These are phyloP conservation scores for Calophaca sinica DNA, from an alignment of 306 rosid genomes.

Conservation along the genomic window DNA sequence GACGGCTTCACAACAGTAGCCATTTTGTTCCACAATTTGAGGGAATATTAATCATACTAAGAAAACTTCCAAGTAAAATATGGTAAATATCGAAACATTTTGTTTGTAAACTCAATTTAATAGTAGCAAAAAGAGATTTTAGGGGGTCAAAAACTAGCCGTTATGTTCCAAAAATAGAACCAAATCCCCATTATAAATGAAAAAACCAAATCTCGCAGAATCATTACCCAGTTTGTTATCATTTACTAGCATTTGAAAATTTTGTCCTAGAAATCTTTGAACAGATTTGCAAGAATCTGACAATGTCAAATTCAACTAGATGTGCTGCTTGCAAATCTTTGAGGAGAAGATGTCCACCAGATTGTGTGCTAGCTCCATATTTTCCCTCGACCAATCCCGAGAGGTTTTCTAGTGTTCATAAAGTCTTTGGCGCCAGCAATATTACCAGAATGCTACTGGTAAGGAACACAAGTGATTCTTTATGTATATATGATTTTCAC, in stretches of 20 bases:
- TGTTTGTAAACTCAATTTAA: not conserved
- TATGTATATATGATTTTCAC: not conserved
- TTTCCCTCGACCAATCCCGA: conserved; percentile 16
- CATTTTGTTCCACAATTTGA: too few species aligned
- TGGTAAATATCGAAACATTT: too few species aligned
- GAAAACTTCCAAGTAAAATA: too few species aligned
- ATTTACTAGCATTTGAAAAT: not conserved
- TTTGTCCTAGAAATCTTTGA: not conserved
- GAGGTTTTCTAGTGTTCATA: conserved; percentile 9
- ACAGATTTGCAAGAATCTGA: conserved; percentile 6
- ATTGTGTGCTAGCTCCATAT: conserved; percentile 11
- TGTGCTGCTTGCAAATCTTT: conserved; percentile 31
- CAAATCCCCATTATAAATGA: not conserved
- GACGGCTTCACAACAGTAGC: too few species aligned
- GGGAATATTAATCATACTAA: too few species aligned
- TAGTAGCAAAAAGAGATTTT: not conserved
- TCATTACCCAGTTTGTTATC: not conserved
- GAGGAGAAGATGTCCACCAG: conserved; percentile 32
- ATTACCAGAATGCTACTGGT: conserved; percentile 33
- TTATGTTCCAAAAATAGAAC: not conserved
- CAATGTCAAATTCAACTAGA: conserved; percentile 1
- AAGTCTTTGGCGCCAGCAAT: conserved; percentile 20
- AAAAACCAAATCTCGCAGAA: conserved; percentile 17
- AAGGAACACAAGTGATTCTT: not conserved
- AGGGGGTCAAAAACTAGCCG: not conserved